Conservation (phyloP, 2,329 filamentous ascomycete species). For the Cladophialophora chaetospira region DNA sequence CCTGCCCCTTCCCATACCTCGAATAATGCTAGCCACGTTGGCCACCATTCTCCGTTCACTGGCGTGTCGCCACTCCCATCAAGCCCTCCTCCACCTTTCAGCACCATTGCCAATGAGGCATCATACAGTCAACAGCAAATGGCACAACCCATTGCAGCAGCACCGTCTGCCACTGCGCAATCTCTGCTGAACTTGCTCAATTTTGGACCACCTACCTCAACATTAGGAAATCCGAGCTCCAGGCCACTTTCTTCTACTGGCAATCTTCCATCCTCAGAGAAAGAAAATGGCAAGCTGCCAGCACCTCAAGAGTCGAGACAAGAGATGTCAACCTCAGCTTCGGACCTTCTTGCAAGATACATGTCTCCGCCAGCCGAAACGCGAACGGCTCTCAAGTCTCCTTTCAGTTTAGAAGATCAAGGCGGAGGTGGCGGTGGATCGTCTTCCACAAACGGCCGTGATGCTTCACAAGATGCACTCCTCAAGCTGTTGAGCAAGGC, state of each 20-base stretch:
- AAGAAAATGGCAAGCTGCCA: constrained; percentile 2
- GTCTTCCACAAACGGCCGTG: constrained; percentile 38
- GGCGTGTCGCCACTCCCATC: constrained; percentile 22
- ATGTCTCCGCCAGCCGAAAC: constrained; percentile 46
- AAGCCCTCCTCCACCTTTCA: constrained; percentile 14
- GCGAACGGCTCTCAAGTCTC: constrained; percentile 37
- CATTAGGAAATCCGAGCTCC: constrained; percentile 1
- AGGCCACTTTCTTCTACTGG: constrained; percentile 15
- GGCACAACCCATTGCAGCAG: constrained; percentile 8
- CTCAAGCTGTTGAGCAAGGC: constrained; percentile 82
- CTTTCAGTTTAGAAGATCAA: constrained; percentile 26
- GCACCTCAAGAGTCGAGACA: constrained; percentile 35
- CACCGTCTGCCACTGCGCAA: constrained; percentile 50
- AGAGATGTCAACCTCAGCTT: constrained; percentile 50
- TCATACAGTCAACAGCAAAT: constrained; percentile 3
- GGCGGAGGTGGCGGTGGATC: constrained; percentile 17
- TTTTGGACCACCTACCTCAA: constrained; percentile 55
- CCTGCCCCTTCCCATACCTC: constrained; percentile 36
- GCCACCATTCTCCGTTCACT: constrained; percentile 12
- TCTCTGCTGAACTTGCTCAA: constrained; percentile 67
- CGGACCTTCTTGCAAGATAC: constrained; percentile 60
- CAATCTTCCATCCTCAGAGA: constrained; percentile 39
- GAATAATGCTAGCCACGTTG: constrained; percentile 9
- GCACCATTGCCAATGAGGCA: constrained; percentile 6
- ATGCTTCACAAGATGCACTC: constrained; percentile 80